A percentile compares a stretch with the other conserved stretches of the same genome.
phyloP scores from a whole-genome alignment of 371 early-diverging fungal species.

The Zychaea mexicana region DNA sequence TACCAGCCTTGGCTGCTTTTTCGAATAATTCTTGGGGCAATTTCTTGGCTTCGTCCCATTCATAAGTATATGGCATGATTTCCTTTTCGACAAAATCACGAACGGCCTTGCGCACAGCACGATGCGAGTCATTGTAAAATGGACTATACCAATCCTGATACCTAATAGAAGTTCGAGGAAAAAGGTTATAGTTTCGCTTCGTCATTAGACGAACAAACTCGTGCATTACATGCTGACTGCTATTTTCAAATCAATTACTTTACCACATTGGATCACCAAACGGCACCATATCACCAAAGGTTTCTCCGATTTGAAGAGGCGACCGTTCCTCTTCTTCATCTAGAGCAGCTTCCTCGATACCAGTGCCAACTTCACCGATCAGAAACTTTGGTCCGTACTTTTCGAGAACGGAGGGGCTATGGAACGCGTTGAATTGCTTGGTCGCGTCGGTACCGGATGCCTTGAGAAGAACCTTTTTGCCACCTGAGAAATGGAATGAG shows the following conservation, averaged over 20 bases:
- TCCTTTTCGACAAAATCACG: conserved; percentile 83
- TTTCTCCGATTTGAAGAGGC: conserved; percentile 23
- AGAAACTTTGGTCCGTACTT: conserved; percentile 59
- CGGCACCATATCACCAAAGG: conserved; percentile 79
- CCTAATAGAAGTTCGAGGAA: not conserved
- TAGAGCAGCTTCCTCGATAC: conserved; percentile 42
- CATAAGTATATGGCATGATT: conserved; percentile 79
- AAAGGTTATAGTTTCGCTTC: not conserved
- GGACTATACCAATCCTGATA: conserved; percentile 43
- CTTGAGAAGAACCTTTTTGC: conserved; percentile 73
- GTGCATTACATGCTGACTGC: not conserved
- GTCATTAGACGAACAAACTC: not conserved
- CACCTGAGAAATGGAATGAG: conserved; percentile 22
- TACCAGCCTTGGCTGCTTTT: conserved; percentile 76
- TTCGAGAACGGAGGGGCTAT: conserved; percentile 64
- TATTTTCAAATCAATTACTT: not conserved
- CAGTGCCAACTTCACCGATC: conserved; percentile 64
- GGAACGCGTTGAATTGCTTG: conserved; percentile 88
- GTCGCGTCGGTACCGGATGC: conserved; percentile 88
- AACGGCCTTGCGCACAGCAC: conserved; percentile 64
- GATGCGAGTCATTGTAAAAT: conserved; percentile 81
- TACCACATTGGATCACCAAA: conserved; percentile 85
- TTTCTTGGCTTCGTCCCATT: conserved; percentile 87
- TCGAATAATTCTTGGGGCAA: conserved; percentile 69
- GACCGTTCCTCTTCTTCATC: conserved; percentile 23